phyloP scores from a whole-genome alignment of 164 flowering plant species.

The Chimonanthus salicifolius region DNA sequence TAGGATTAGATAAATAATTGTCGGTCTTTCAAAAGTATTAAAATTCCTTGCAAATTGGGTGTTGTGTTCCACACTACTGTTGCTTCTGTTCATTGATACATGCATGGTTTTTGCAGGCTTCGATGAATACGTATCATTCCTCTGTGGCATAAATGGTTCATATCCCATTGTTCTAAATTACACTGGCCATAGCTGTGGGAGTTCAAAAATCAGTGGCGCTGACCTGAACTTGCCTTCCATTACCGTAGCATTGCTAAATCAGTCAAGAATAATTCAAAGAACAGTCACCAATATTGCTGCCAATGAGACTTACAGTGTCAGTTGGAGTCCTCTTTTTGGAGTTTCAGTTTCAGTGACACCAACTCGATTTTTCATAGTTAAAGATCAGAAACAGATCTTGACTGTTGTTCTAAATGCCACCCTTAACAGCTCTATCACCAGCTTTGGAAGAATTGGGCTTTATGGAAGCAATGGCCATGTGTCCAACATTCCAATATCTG shows the following conservation, averaged over 20 bases:
- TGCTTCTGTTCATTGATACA: too few relatives aligned
- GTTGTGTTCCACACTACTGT: too few relatives aligned
- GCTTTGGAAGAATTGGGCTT: constrained; percentile 83
- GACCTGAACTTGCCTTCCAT: constrained; percentile 91
- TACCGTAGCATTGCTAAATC: constrained; percentile 66
- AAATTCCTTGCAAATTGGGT: too few relatives aligned
- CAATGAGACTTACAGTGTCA: constrained; percentile 59
- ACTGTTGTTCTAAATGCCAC: constrained; percentile 47
- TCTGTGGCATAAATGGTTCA: constrained; percentile 92
- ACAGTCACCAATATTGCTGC: constrained; percentile 57
- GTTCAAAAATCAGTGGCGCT: constrained; percentile 33
- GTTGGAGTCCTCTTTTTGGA: constrained; percentile 81
- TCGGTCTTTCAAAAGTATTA: too few relatives aligned
- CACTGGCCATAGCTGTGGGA: constrained; percentile 56
- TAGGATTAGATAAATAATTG: too few relatives aligned
- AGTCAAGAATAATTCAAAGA: constrained; percentile 51
- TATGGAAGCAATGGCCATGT: constrained; percentile 66
- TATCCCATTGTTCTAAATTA: constrained; percentile 66
- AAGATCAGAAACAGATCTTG: constrained; percentile 55
- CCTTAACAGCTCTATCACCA: constrained; percentile 46
- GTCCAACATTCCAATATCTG: constrained; percentile 63
- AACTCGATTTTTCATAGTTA: constrained; percentile 47
- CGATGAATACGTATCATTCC: constrained; percentile 69
- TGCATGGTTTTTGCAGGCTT: constrained; percentile 46
- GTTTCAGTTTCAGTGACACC: constrained; percentile 65